A percentile compares a stretch with the other conserved stretches of the same genome.
These are phyloP conservation scores for Gryganskiella cystojenkinii DNA, from an alignment of 192 early-diverging fungal genomes.

Conservation along the genomic window DNA sequence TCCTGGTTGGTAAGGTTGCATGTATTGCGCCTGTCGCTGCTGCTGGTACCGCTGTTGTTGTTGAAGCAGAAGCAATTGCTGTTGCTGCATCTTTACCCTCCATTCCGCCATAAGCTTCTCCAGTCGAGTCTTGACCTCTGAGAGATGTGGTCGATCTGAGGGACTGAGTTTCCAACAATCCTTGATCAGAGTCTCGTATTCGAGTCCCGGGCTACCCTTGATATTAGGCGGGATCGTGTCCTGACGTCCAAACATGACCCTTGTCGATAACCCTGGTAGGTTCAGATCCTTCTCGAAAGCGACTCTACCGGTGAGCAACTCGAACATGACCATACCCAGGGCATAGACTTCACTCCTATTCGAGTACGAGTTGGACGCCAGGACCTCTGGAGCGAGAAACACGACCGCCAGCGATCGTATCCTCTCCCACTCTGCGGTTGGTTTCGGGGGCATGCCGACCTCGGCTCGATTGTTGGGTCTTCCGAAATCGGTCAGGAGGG, in stretches of 20 bases:
- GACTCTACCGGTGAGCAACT: conserved; percentile 36
- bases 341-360: conserved; percentile 45
- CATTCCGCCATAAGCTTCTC: conserved; percentile 39
- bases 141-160: conserved; percentile 37
- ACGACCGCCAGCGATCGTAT: conserved; percentile 32
- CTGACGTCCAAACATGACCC: conserved; percentile 50
- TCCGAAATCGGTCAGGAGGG: conserved; percentile 39
- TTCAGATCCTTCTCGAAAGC: conserved; percentile 36
- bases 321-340: conserved; percentile 50
- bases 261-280: conserved; percentile 32
- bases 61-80: conserved; percentile 10
- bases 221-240: conserved; percentile 31
- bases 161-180: conserved; percentile 49
- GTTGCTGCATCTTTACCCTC: conserved; percentile 19
- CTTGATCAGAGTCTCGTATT: conserved; percentile 35
- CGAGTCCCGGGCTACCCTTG: conserved; percentile 28
- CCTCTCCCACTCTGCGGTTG: conserved; percentile 22
- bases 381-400: conserved; percentile 41
- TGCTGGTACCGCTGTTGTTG: conserved; percentile 40
- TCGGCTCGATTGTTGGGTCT: conserved; percentile 31
- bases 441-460: conserved; percentile 41
- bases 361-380: conserved; percentile 35
- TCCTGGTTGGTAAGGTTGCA: conserved; percentile 18
- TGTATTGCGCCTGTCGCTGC: conserved; percentile 27
- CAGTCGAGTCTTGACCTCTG: conserved; percentile 31